phyloP scores from a whole-genome alignment of 192 early-diverging fungal species.

The Backusella morwellensis region DNA sequence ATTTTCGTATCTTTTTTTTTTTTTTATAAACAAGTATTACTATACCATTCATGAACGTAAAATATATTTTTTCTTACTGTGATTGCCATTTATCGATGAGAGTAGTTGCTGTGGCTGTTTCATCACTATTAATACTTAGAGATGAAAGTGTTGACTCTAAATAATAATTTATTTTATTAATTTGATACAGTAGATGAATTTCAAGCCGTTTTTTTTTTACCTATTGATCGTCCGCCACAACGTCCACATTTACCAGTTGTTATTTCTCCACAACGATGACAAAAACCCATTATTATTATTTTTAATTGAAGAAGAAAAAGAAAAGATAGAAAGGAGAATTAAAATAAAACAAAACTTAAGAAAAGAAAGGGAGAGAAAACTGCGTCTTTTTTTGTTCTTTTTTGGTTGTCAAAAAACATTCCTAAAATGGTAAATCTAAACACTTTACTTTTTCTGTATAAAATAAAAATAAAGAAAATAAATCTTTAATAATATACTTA shows the following conservation, averaged over 20 bases:
- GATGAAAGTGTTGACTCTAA: slow-evolving; percentile 18
- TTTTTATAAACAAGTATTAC: background rate
- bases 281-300: slow-evolving; percentile 44
- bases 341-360: slow-evolving; percentile 18
- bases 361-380: slow-evolving; percentile 14
- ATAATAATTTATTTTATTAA: background rate
- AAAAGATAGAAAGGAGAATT: background rate
- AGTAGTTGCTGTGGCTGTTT: background rate
- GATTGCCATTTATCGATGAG: slow-evolving; percentile 24
- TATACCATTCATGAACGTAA: too few species aligned
- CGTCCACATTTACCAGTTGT: slow-evolving; percentile 43
- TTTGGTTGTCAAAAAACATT: slow-evolving; percentile 18
- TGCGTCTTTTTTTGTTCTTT: slow-evolving; percentile 3
- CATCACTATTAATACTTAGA: background rate
- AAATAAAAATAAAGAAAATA: background rate
- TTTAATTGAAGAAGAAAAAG: background rate
- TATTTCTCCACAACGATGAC: slow-evolving; percentile 53
- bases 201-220: slow-evolving; percentile 20
- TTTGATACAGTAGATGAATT: background rate
- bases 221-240: slow-evolving; percentile 49
- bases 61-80: slow-evolving; percentile 20
- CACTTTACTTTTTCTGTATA: background rate
- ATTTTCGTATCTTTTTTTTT: background rate
- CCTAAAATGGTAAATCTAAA: slow-evolving; percentile 4
- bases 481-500: background rate